Evolutionary conservation across 208 protist species (phyloP).

Genomic region (Acanthamoeba culbertsoni): DNA sequence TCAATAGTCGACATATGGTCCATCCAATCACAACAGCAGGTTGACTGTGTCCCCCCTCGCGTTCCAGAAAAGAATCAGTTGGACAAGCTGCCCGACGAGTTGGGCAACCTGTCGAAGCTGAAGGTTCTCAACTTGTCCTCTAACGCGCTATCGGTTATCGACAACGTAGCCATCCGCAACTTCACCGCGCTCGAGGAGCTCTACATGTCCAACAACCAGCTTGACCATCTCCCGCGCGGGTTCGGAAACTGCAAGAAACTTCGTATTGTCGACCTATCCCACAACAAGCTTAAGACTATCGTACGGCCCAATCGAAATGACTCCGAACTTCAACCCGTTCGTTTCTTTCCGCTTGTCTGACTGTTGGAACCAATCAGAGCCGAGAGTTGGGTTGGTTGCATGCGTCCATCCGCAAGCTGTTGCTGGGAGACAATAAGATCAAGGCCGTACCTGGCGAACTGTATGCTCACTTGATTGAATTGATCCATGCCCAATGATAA

Average conservation of each 20-base stretch:
- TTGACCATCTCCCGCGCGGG: slow-evolving; percentile 25
- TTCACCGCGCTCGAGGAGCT: not conserved
- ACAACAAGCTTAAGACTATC: not conserved
- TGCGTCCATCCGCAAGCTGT: not conserved
- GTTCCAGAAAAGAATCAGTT: slow-evolving; percentile 1
- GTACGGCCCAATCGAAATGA: too few relatives aligned
- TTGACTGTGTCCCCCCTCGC: too few relatives aligned
- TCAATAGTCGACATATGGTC: too few relatives aligned
- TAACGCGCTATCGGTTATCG: not conserved
- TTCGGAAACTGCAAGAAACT: not conserved
- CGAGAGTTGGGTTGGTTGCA: slow-evolving; percentile 19
- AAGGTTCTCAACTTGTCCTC: not conserved
- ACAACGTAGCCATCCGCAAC: not conserved
- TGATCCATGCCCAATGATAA: not conserved
- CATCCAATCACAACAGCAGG: too few relatives aligned
- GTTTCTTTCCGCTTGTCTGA: not conserved
- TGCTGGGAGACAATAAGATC: slow-evolving; percentile 18
- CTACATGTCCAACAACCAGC: not conserved
- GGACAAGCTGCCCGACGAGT: not conserved
- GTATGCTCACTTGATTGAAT: not conserved
- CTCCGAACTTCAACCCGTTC: too few relatives aligned
- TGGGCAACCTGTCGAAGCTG: not conserved
- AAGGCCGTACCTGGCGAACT: slow-evolving; percentile 2
- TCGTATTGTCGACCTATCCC: slow-evolving; percentile 8
- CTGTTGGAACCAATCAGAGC: not conserved